phyloP scores from a whole-genome alignment of 2,329 filamentous ascomycete species.

The Alternaria ethzedia region DNA sequence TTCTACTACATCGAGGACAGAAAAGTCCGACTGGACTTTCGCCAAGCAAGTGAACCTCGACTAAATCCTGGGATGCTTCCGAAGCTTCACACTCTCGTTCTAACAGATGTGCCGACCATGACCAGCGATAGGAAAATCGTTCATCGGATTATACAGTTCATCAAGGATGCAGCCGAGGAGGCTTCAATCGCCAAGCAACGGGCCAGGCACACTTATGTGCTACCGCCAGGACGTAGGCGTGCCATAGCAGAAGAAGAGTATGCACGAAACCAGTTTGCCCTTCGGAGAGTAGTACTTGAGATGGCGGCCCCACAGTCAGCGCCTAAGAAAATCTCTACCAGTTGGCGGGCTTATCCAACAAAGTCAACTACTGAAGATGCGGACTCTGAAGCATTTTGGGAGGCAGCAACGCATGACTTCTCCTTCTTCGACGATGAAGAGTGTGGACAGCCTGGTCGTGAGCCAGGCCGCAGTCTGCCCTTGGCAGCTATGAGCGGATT shows the following conservation, averaged over 20 bases:
- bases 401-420: slow-evolving; percentile 65
- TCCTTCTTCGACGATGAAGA: slow-evolving; percentile 67
- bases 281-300: slow-evolving; percentile 64
- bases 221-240: slow-evolving; percentile 63
- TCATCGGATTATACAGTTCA: slow-evolving; percentile 58
- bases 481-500: slow-evolving; percentile 56
- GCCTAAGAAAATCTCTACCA: slow-evolving; percentile 49
- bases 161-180: slow-evolving; percentile 64
- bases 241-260: slow-evolving; percentile 57
- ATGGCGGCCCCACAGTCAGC: slow-evolving; percentile 34
- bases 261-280: slow-evolving; percentile 60
- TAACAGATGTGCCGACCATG: slow-evolving; percentile 63
- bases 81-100: slow-evolving; percentile 60
- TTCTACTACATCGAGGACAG: slow-evolving; percentile 37
- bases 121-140: slow-evolving; percentile 50
- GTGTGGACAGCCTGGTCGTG: slow-evolving; percentile 57
- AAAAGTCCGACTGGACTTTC: slow-evolving; percentile 37
- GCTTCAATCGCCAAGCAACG: slow-evolving; percentile 58
- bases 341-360: slow-evolving; percentile 54
- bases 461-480: slow-evolving; percentile 54
- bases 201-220: slow-evolving; percentile 62
- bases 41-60: slow-evolving; percentile 39
- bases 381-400: slow-evolving; percentile 66
- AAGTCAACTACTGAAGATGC: slow-evolving; percentile 65
- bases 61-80: slow-evolving; percentile 64